Evolutionary conservation across 176 grass and related monocot species (phyloP).

Genomic region (Musa beccarii): DNA sequence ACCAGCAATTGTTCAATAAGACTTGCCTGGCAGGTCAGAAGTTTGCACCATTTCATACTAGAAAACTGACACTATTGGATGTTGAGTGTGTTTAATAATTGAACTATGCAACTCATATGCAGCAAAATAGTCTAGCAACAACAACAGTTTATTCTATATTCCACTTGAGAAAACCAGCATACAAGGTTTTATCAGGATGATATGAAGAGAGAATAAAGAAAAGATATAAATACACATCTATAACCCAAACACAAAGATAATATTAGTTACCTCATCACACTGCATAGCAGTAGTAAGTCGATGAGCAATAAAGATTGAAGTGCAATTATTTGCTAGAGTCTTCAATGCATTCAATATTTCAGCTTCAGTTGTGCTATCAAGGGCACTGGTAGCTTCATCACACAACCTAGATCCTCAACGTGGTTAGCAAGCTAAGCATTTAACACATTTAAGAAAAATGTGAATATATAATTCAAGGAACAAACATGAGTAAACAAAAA

Average conservation of each 20-base stretch:
- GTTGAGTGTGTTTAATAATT: no score
- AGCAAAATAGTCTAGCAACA: no score
- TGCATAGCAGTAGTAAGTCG: conserved; percentile 93
- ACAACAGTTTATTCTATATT: no score
- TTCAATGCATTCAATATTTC: conserved; percentile 85
- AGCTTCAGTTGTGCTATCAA: conserved; percentile 95
- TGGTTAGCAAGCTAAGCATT: background rate
- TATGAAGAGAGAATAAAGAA: no score
- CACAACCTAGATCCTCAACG: conserved; percentile 45
- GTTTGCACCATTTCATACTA: no score
- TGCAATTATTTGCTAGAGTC: conserved; percentile 52
- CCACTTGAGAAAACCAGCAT: no score
- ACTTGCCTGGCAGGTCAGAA: no score
- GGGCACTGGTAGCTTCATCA: conserved; percentile 95
- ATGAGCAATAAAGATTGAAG: conserved; percentile 91
- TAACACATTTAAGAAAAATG: background rate
- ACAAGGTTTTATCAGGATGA: no score
- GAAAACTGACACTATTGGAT: no score
- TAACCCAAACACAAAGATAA: background rate
- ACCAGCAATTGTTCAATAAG: no score
- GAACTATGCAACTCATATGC: no score
- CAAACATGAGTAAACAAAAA: background rate
- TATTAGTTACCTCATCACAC: conserved; percentile 64
- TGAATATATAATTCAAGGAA: background rate
- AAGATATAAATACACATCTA: no score